A percentile compares a stretch with the other conserved stretches of the same genome.
Conservation (phyloP, 805 yeast species). For the Isabelozyma rhagii region DNA sequence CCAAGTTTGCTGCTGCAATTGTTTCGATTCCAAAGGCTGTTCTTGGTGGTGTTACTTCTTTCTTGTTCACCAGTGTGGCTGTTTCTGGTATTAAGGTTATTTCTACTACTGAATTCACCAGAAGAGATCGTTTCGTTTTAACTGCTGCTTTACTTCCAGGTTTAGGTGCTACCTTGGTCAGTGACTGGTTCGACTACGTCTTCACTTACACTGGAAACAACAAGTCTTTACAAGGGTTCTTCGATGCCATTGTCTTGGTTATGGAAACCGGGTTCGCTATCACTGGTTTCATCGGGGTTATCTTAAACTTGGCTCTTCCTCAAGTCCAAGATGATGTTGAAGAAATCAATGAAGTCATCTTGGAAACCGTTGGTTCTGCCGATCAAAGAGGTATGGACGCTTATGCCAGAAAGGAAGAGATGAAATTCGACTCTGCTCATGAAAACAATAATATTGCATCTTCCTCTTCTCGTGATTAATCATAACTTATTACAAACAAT, state of each 20-base stretch:
- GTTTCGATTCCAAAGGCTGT: slow-evolving; percentile 50
- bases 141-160: slow-evolving; percentile 67
- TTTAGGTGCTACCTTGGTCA: slow-evolving; percentile 62
- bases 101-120: slow-evolving; percentile 56
- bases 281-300: slow-evolving; percentile 61
- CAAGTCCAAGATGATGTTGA: slow-evolving; percentile 41
- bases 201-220: slow-evolving; percentile 68
- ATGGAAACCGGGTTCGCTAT: slow-evolving; percentile 74
- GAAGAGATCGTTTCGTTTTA: slow-evolving; percentile 71
- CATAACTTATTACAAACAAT: background rate
- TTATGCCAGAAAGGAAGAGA: slow-evolving; percentile 30
- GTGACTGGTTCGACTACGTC: slow-evolving; percentile 60
- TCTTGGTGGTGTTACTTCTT: slow-evolving; percentile 86
- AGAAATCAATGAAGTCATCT: slow-evolving; percentile 43
- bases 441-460: slow-evolving; percentile 2
- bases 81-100: slow-evolving; percentile 72
- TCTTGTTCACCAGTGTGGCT: slow-evolving; percentile 72
- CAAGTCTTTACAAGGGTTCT: slow-evolving; percentile 54
- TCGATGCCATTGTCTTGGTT: slow-evolving; percentile 64
- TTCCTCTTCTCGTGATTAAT: slow-evolving; percentile 1
- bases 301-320: slow-evolving; percentile 61
- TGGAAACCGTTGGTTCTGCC: slow-evolving; percentile 40
- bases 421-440: slow-evolving; percentile 20
- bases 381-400: slow-evolving; percentile 32
- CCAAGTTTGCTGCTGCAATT: slow-evolving; percentile 87